Evolutionary conservation across 768 basidiomycete genomes (phyloP).

Genomic region (Amanita pseudoporphyria): DNA sequence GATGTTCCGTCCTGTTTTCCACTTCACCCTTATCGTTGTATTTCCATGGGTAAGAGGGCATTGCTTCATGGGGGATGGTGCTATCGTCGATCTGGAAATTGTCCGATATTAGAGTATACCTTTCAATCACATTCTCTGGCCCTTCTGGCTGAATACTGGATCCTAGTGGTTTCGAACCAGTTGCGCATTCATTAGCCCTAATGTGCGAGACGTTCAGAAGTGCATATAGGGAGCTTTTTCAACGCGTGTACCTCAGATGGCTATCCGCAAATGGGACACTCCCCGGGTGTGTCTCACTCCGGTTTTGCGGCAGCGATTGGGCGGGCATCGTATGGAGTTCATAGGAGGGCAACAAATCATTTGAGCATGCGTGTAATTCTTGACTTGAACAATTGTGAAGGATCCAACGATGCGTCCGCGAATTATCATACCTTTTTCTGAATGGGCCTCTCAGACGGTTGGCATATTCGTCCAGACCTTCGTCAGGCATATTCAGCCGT

Average conservation of each 20-base stretch:
- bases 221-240: too few species aligned
- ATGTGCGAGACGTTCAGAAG: not conserved
- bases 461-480: constrained; percentile 40
- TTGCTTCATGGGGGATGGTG: not conserved
- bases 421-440: constrained; percentile 14
- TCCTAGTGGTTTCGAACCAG: too few species aligned
- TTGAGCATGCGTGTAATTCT: not conserved
- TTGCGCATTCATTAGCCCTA: not conserved
- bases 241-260: not conserved
- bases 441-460: constrained; percentile 17
- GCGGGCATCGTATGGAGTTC: too few species aligned
- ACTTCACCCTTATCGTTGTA: not conserved
- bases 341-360: not conserved
- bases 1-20: not conserved
- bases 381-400: not conserved
- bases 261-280: not conserved
- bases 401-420: not conserved
- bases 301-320: too few species aligned
- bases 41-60: not conserved
- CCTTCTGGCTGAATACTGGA: not conserved
- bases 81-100: not conserved
- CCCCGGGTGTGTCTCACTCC: not conserved
- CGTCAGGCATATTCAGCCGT: constrained; percentile 43
- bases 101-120: not conserved
- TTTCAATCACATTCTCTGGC: not conserved